Base-by-base conservation (phyloP, 805 yeast genomes). In the Saturnispora mendoncae region DNA sequence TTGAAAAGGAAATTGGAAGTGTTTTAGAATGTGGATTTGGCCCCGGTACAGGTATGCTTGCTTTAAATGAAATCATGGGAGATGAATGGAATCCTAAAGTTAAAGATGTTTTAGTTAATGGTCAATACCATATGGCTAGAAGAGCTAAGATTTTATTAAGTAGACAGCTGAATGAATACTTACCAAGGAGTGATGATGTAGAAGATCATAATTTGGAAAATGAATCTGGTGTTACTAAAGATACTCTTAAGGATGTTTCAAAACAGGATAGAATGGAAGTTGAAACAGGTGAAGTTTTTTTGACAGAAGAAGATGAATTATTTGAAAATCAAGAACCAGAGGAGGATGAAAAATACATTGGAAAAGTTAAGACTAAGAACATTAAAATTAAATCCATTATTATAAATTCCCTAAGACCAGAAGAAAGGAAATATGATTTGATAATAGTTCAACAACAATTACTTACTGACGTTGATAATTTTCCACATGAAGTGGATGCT, bases 21-120 rank as follows among this genome's bases (percentile, higher is more conserved):
- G 74, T 92, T 0, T 65, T 92, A 38, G 94, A 85, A 53, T 74
- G 85, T 12, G 90, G 95, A 0, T 78, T 71, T 55, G 97, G 98
- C 0, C 97, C 98, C 1, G 90, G 86, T 2, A 80, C 94, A 0
- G 97, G 97, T 2, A 77, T 92, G 67, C 62, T 88, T 13, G 97
- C 94, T 0, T 65, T 87, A 39, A 85, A 88, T 54, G 95, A 87
- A 52, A 52, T 88, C 1, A 75, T 85, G 77, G 87, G 84, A 0
- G 69, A 69, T 2, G 70, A 70, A 0, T 82, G 73, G 62, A 57
- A 61, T 15, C 86, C 94, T 0, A 63, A 62, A 15, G 64, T 65
- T 12, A 84, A 84, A 51, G 86, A 84, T 30, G 78, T 84, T 0
- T 83, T 80, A 19, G 71, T 88, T 14, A 66, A 79, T 15, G 92